Base-by-base conservation (phyloP, 345 rosid species). In the Combretum micranthum region DNA sequence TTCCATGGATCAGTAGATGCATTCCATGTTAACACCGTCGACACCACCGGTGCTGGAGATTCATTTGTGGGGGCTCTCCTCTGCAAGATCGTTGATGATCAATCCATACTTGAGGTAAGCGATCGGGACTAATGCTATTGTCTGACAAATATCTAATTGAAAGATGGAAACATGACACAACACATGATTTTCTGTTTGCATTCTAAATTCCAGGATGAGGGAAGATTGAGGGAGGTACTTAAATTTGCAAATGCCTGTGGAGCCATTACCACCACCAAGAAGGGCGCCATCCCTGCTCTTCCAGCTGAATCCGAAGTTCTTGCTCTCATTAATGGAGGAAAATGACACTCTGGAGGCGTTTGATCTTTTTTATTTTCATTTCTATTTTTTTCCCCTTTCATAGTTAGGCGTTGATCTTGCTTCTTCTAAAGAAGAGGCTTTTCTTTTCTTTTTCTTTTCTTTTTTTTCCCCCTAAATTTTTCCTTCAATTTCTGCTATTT, bases 41-140 rank as follows among this genome's bases (percentile, higher is more conserved):
- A 93, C 68, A 87, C 99, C 61, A 93, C 99, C 1, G 97, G 99
- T 43, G 99, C 99, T 20, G 99, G 99, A 46, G 99, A 93, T 70
- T 63, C 99, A 14, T 93, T 83, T 56, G 84, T 93, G 0, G 99
- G 99, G 42, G 94, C 99, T 15, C 75, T 93, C 53, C 79, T 93
- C 16, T 69, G 82, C 83, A 87, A 79, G 80, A 55, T 87, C 63
- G 97, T 89, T 2, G 85, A 80, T 42, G 96, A 93, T 62, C 87
- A 58, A 8, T 65, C 87, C 13, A 32, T 89, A 0, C 72, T 92
- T 0, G 97, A 88, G 84, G 98, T 83, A 68, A 70, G 37, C 17
- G 54, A 47, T 17, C 5, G 14, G 22, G 45, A n/a, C 15, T 20
- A 1, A 2, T 49, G 20, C 20, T 49, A 49, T 18, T 32, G 10